Evolutionary conservation across 345 rosid genomes (phyloP), one percentile per base, ranked within the genome.

Genomic region (Rubroshorea leprosula): DNA sequence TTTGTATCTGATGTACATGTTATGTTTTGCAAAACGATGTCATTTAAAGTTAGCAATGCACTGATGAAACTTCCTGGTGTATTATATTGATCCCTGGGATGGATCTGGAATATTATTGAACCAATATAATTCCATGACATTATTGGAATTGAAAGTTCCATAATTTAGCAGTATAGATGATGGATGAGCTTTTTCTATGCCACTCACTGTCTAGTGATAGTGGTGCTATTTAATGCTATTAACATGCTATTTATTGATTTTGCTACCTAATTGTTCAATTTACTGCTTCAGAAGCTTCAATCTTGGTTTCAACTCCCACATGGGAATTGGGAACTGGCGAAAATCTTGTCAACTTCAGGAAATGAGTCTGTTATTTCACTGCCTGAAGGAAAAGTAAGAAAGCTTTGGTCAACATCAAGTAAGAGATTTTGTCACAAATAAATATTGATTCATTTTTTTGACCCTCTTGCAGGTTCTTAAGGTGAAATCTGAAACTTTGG

Each of bases 311-410:
- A 79, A 81, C 89, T 78, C 71, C 76, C 94, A 53, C 79, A 77
- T 75, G 92, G 96, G 50, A 76, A 85, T 48, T 93, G 99, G 99
- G 90, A 78, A 74, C 84, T 87, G 68, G 96, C 76, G 67, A 87
- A 78, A 74, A 74, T 83, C 52, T 54, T 89, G 68, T 74, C 89
- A 62, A 72, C 81, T 61, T 76, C 87, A 46, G 97, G 83, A 70
- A 71, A 62, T 0, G 89, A 87, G 54, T 78, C 99, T 22, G 64
- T 83, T 61, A 66, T 93, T 70, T 82, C 86, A 48, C 66, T 87
- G 45, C 70, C 89, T 0, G 91, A 79, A 69, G 99, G 88, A 41
- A 83, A 89, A 67, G 99, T 90, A 83, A 74, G 94, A 53, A 20
- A 41, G 45, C 45, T 50, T 61, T 51, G 24, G 60, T 24, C 66